These are phyloP conservation scores for Quercus lobata DNA, from an alignment of 331 rosid species.

Conservation along the genomic window DNA sequence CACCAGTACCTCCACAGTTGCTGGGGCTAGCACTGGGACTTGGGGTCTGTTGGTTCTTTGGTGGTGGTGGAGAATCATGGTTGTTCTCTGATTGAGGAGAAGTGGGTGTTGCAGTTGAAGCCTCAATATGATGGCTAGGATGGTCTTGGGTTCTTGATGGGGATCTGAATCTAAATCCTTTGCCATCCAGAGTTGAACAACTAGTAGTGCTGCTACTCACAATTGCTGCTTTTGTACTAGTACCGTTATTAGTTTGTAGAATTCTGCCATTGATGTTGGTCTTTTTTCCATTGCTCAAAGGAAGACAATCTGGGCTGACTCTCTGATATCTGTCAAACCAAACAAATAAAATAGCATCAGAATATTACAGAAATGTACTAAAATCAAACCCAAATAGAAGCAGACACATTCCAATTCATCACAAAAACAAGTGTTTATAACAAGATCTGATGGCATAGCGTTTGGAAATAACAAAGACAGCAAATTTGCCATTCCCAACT, in stretches of 20 bases:
- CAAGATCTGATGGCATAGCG: not conserved
- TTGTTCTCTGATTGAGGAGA: conserved; percentile 1
- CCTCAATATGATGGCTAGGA: conserved; percentile 1
- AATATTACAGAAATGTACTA: too few relatives aligned
- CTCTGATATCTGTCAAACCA: conserved; percentile 34
- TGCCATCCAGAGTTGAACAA: conserved; percentile 24
- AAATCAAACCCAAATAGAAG: too few relatives aligned
- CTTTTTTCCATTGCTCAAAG: conserved; percentile 33
- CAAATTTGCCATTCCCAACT: not conserved
- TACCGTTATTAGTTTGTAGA: not conserved
- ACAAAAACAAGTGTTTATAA: too few relatives aligned
- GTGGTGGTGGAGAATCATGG: conserved; percentile 22
- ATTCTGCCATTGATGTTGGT: conserved; percentile 12
- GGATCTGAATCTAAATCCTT: conserved; percentile 44
- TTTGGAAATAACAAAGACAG: not conserved
- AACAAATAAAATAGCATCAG: not conserved
- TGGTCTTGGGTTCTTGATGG: conserved; percentile 22
- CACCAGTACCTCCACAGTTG: conserved; percentile 7
- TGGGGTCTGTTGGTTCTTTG: not conserved
- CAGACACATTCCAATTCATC: too few relatives aligned
- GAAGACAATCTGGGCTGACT: conserved; percentile 39
- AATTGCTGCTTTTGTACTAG: not conserved
- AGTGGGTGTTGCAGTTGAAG: not conserved
- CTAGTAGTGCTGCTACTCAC: not conserved
- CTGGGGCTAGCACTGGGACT: conserved; percentile 33